Evolutionary conservation across 371 early-diverging fungal species (phyloP).

Genomic region (Cladochytrium tenue): DNA sequence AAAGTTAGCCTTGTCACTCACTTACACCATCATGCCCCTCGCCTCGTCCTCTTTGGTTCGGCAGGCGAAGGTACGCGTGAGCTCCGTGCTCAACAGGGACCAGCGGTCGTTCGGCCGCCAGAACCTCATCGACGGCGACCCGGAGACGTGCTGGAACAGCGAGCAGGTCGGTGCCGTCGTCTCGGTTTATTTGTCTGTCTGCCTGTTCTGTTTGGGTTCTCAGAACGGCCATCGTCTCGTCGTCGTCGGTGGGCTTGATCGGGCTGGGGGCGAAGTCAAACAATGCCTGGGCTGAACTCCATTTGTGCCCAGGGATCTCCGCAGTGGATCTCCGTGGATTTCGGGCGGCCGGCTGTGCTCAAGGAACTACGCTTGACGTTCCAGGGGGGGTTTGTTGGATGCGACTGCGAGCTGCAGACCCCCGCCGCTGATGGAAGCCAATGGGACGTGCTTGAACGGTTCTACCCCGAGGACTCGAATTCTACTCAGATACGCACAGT

Average conservation of each 20-base stretch:
- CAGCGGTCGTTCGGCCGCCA: slow-evolving; percentile 77
- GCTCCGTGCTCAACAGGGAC: slow-evolving; percentile 86
- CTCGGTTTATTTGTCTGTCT: neutral
- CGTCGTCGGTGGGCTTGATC: too few relatives aligned
- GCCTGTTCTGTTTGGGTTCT: neutral
- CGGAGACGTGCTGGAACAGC: slow-evolving; percentile 94
- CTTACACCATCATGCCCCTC: too few relatives aligned
- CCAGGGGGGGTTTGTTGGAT: slow-evolving; percentile 91
- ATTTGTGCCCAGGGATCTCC: slow-evolving; percentile 65
- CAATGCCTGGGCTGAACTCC: neutral
- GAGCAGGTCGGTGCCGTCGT: slow-evolving; percentile 60
- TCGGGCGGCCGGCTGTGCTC: slow-evolving; percentile 29
- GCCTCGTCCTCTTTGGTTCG: too few relatives aligned
- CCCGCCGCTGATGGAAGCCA: slow-evolving; percentile 10
- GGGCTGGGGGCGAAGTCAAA: neutral
- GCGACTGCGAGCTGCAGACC: slow-evolving; percentile 56
- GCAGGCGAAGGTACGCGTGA: too few relatives aligned
- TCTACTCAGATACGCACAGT: slow-evolving; percentile 48
- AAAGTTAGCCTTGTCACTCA: too few relatives aligned
- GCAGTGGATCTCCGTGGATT: slow-evolving; percentile 79
- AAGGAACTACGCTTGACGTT: slow-evolving; percentile 65
- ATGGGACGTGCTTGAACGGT: slow-evolving; percentile 47
- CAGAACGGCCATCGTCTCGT: slow-evolving; percentile 43
- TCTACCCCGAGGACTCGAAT: slow-evolving; percentile 77
- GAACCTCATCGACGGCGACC: slow-evolving; percentile 71